Base-by-base conservation (phyloP, 2,329 filamentous ascomycete species). In the Colletotrichum tropicicola region DNA sequence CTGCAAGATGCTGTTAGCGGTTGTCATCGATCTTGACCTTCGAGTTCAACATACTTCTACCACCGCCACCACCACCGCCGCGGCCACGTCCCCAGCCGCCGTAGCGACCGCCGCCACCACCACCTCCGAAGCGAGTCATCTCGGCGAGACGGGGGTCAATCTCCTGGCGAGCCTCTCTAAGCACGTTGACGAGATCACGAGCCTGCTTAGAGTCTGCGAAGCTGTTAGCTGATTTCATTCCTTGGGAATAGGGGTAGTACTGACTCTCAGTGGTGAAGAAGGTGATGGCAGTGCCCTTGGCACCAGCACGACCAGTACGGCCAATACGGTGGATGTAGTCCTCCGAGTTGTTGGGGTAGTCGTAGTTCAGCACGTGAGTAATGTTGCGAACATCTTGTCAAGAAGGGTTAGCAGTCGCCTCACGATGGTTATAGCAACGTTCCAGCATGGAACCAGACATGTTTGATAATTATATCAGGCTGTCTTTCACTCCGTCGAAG, bases 351-450 rank as follows among this genome's bases (percentile, higher is more conserved):
- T 98, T 98, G 80, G 95, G 95, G 83, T 98, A 98, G 81, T 98
- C 96, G 92, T 98, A 98, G 90, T 98, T 98, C 85, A 99, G 89
- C 83, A 99, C 96, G 85, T 99, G 96, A 83, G 96, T 98, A 86
- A 99, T 99, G 88, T 99, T 97, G 85, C 94, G 95, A 86, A 99
- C 96, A 92, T 99, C 96, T 98, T 98, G 78, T 77, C 75, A 76
- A 74, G 74, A 75, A 81, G 88, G 87, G 92, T 97, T 97, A 97
- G 93, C 84, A 87, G 85, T 82, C 83, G 84, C 85, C 80, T 80
- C 75, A 78, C 78, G 74, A 73, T 75, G 73, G 75, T 79, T 81
- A 84, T 85, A 85, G 85, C 86, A 89, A 87, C 81, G 80, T 83
- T 87, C 86, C 87, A 88, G 85, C 85, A 80, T 74, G 78, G 79